These are phyloP conservation scores for Blastomyces percursus DNA, from an alignment of 2,329 filamentous ascomycete species.

Conservation along the genomic window DNA sequence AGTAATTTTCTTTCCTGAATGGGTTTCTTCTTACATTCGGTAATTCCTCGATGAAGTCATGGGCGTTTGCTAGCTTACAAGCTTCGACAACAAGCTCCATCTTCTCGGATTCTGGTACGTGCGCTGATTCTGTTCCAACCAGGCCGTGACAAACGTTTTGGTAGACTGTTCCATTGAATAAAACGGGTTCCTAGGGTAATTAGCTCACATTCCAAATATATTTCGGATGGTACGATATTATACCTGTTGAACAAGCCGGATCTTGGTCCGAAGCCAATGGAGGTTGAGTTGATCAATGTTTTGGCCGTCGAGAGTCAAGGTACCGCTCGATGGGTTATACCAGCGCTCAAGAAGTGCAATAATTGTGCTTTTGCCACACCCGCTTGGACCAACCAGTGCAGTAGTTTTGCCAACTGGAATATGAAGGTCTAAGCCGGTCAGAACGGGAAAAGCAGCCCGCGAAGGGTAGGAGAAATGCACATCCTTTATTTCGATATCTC, in stretches of 20 bases:
- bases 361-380: slow-evolving; percentile 48
- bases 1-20: neutral
- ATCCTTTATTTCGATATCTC: slow-evolving; percentile 32
- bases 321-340: slow-evolving; percentile 45
- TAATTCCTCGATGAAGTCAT: slow-evolving; percentile 66
- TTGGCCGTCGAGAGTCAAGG: slow-evolving; percentile 39
- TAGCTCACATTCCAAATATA: neutral
- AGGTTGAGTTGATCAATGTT: slow-evolving; percentile 42
- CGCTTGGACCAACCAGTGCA: slow-evolving; percentile 49
- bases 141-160: slow-evolving; percentile 71
- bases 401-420: slow-evolving; percentile 42
- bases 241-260: slow-evolving; percentile 41
- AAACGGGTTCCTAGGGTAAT: slow-evolving; percentile 60
- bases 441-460: slow-evolving; percentile 33
- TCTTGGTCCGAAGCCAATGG: slow-evolving; percentile 28
- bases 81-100: slow-evolving; percentile 58
- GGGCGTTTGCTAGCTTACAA: slow-evolving; percentile 74
- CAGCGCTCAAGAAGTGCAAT: slow-evolving; percentile 46
- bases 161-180: slow-evolving; percentile 72
- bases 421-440: slow-evolving; percentile 34
- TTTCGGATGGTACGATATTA: neutral
- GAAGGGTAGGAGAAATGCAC: slow-evolving; percentile 40
- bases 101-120: slow-evolving; percentile 52
- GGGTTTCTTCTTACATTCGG: slow-evolving; percentile 45
- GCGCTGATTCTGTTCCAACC: slow-evolving; percentile 61